A percentile compares a stretch with the other conserved stretches of the same genome.
Evolutionary conservation across 169 alveolate species (phyloP).

Genomic region (Babesia caballi): DNA sequence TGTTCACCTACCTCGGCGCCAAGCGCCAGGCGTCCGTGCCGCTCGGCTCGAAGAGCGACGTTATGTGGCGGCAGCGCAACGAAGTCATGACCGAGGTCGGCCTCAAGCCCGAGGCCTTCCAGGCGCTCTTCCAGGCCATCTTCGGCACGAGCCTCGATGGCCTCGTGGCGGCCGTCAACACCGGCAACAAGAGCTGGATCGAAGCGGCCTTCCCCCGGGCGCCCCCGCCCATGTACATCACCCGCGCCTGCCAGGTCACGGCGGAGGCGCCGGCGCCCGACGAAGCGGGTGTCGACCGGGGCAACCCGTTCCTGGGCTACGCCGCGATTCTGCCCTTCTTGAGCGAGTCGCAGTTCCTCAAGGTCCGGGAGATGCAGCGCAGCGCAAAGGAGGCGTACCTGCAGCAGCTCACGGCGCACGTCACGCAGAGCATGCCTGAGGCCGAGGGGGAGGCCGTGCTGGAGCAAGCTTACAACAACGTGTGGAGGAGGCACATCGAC

Average conservation of each 20-base stretch:
- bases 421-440: slow-evolving; percentile 3
- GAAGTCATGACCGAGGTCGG: slow-evolving; percentile 52
- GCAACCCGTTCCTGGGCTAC: slow-evolving; percentile 72
- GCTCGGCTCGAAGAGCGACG: slow-evolving; percentile 11
- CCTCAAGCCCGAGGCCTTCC: slow-evolving; percentile 21
- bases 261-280: slow-evolving; percentile 5
- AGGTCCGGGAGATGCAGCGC: slow-evolving; percentile 32
- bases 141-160: slow-evolving; percentile 3
- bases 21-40: slow-evolving; percentile 22
- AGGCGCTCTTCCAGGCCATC: neutral
- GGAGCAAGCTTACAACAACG: slow-evolving; percentile 39
- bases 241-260: neutral
- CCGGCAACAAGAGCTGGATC: slow-evolving; percentile 31
- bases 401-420: slow-evolving; percentile 20
- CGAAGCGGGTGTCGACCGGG: slow-evolving; percentile 26
- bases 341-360: slow-evolving; percentile 58
- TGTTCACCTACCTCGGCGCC: slow-evolving; percentile 30
- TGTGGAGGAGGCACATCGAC: slow-evolving; percentile 45
- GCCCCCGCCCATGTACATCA: slow-evolving; percentile 46
- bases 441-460: slow-evolving; percentile 42
- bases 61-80: slow-evolving; percentile 45
- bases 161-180: neutral
- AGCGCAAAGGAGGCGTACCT: slow-evolving; percentile 41
- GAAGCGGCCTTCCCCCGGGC: slow-evolving; percentile 49
- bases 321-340: slow-evolving; percentile 73